phyloP scores from a whole-genome alignment of 176 grass and related monocot species.

The Poa pratensis region DNA sequence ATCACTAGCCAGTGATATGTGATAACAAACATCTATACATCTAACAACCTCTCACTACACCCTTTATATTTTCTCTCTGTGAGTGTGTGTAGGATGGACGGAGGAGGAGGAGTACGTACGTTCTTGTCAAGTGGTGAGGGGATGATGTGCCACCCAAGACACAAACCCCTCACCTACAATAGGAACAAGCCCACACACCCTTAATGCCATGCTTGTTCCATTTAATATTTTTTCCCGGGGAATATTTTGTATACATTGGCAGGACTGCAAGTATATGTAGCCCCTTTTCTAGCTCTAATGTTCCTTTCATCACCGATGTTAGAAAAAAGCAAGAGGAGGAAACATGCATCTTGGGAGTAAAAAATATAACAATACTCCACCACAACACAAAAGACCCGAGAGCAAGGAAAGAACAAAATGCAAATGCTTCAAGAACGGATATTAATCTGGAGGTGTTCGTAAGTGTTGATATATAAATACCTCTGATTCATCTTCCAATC shows the following conservation, averaged over 20 bases:
- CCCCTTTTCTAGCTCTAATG: conserved; percentile 58
- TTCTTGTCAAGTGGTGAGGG: conserved; percentile 50
- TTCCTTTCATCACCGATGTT: conserved; percentile 62
- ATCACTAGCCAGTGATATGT: conserved; percentile 43
- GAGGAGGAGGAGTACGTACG: neutral
- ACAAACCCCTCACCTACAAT: conserved; percentile 65
- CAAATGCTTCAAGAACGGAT: conserved; percentile 29
- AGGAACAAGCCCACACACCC: conserved; percentile 27
- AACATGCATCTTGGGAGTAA: conserved; percentile 41
- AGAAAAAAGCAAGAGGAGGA: conserved; percentile 47
- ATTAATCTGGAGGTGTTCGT: neutral
- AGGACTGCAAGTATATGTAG: neutral
- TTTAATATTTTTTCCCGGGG: neutral
- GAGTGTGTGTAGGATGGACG: neutral
- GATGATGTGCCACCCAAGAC: conserved; percentile 65
- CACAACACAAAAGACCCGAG: neutral
- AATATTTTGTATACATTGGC: neutral
- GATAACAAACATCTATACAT: conserved; percentile 57
- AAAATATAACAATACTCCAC: conserved; percentile 22
- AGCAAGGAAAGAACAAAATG: neutral
- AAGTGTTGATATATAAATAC: conserved; percentile 38
- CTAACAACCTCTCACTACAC: conserved; percentile 37
- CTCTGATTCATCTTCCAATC: conserved; percentile 80
- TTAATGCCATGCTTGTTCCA: conserved; percentile 31
- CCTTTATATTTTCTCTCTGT: neutral